Base-by-base conservation (phyloP, 352 stramenopile genomes). In the Globisporangium spinosum region DNA sequence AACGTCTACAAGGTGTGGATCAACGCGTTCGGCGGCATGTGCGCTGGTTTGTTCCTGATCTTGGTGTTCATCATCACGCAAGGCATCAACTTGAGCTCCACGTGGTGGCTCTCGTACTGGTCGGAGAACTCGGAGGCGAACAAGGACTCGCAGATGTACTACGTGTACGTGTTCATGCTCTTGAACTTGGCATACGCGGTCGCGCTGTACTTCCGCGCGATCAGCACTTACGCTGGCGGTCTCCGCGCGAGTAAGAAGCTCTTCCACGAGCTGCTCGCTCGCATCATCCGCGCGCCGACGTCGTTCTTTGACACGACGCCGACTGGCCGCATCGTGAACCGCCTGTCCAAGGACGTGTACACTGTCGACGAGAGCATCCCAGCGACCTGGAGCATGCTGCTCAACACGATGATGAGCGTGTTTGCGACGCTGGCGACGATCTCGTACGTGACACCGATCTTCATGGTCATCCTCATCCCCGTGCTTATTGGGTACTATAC, bases 31-130 rank as follows among this genome's bases (percentile, higher is more conserved):
- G 85, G 85, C 15, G 83, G 82, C 6, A 73, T 86, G 51, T 75
- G 59, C 56, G 83, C 77, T 12, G 81, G 74, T 53, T 7, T 83
- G 10, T 49, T 75, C 43, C 72, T 88, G 32, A 73, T 90, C 27
- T 10, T 76, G 5, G 76, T 82, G 29, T 89, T 85, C 55, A 72
- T 87, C 13, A 61, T 58, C 13, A 76, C 74, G 27, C 83, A 89
- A 35, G 69, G 53, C 43, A 70, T 89, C 62, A 87, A 85, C 38
- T 66, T 91, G 70, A 86, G 70, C 54, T 93, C 70, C 65, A 96
- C 71, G 71, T 98, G 73, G 56, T 98, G 89, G 85, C 66, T 98
- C 6, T 95, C 90, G n/a, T 92, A 95, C 70, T 98, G 93, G 90
- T 89, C 90, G 23, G 73, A 90, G 22, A 78, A 95, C 59, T 65